Percentiles rank a stretch among this genome's conserved stretches.
phyloP scores from a whole-genome alignment of 2,329 filamentous ascomycete genomes.

The Atkinsonella hypoxylon region DNA sequence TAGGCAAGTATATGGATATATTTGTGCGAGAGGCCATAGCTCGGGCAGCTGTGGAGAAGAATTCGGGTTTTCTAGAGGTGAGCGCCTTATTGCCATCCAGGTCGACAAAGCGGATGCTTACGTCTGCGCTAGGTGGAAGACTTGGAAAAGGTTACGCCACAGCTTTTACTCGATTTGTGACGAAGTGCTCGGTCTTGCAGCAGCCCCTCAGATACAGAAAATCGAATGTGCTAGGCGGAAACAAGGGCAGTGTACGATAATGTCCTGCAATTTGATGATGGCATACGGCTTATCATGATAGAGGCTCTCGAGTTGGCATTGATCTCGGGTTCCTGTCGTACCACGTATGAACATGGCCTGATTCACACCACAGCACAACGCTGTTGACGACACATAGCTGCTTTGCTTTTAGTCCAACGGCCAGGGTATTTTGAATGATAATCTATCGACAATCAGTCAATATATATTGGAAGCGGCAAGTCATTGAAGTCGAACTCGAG shows the following conservation, averaged over 20 bases:
- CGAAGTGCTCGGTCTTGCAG: background rate
- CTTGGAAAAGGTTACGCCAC: conserved; percentile 75
- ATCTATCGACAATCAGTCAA: no score
- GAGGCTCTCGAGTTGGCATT: no score
- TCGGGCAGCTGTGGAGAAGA: conserved; percentile 59
- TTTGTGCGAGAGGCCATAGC: conserved; percentile 87
- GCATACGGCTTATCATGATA: no score
- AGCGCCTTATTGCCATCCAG: conserved; percentile 15
- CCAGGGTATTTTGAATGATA: no score
- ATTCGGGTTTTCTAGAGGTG: conserved; percentile 63
- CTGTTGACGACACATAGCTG: no score
- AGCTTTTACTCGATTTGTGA: conserved; percentile 63
- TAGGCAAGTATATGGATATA: conserved; percentile 79
- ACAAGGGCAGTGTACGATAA: background rate
- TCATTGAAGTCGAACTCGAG: background rate
- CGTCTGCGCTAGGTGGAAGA: conserved; percentile 56
- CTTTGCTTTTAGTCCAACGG: no score
- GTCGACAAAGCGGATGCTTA: conserved; percentile 2
- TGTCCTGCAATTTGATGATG: no score
- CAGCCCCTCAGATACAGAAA: no score
- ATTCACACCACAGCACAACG: no score
- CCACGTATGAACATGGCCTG: no score
- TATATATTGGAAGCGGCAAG: no score
- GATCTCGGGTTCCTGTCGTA: no score
- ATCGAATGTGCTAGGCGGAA: background rate